phyloP scores from a whole-genome alignment of 495 filamentous ascomycete genomes.

The Neurospora discreta region DNA sequence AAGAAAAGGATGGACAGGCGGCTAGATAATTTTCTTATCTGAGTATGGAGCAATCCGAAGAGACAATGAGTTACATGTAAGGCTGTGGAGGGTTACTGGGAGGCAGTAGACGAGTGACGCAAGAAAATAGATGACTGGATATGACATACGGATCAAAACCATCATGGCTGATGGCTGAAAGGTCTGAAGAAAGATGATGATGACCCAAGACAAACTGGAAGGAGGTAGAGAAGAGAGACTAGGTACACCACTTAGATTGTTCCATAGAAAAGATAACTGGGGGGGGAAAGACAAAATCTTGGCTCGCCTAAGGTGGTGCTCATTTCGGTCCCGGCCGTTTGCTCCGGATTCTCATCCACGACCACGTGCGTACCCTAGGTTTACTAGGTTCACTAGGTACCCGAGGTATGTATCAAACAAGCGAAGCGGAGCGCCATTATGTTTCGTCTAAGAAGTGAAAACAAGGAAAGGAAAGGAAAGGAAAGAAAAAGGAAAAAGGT shows the following conservation, averaged over 20 bases:
- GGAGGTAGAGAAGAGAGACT: neutral
- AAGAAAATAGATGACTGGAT: neutral
- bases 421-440: no score
- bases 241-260: no score
- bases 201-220: neutral
- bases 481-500: no score
- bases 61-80: neutral
- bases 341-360: no score
- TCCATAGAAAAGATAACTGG: neutral
- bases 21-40: neutral
- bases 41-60: neutral
- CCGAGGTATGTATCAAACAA: no score
- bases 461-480: no score
- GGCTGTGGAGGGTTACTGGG: neutral
- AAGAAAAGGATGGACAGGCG: neutral
- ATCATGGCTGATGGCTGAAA: neutral
- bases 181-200: neutral
- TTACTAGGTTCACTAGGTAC: no score
- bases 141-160: neutral
- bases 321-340: no score
- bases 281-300: no score
- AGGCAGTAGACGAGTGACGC: neutral
- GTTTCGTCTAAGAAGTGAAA: no score
- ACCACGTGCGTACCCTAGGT: no score
- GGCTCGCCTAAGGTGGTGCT: no score